Conservation (phyloP, 805 yeast genomes). For the Suhomyces sp. region DNA sequence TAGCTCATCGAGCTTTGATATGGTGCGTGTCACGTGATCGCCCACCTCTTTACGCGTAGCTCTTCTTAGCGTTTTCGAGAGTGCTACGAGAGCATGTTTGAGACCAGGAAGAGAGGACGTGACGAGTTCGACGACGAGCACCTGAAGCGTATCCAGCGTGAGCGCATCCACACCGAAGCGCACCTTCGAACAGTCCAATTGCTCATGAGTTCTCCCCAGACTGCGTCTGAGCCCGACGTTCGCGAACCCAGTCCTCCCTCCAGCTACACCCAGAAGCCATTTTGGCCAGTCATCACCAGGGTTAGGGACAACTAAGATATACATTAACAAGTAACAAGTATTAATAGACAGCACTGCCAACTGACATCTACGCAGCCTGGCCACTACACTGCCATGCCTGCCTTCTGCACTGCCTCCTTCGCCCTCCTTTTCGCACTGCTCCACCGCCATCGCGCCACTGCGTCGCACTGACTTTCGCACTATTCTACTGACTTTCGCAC, state of each 20-base stretch:
- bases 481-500: too few species aligned
- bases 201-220: constrained; percentile 23
- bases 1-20: neutral
- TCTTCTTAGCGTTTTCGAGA: neutral
- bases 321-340: too few species aligned
- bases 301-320: neutral
- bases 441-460: too few species aligned
- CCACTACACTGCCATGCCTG: too few species aligned
- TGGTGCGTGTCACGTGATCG: neutral
- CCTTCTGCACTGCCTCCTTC: too few species aligned
- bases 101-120: constrained; percentile 11
- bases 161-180: constrained; percentile 27
- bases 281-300: constrained; percentile 7
- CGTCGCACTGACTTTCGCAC: too few species aligned
- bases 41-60: neutral
- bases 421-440: too few species aligned
- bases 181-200: constrained; percentile 29
- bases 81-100: neutral
- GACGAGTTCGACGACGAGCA: constrained; percentile 9
- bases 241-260: neutral
- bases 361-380: too few species aligned
- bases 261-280: constrained; percentile 11
- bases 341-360: too few species aligned
- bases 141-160: constrained; percentile 21
- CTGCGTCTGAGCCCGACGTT: neutral